Evolutionary conservation across 73 alveolate species (phyloP).

Genomic region (Uronychia setigera): DNA sequence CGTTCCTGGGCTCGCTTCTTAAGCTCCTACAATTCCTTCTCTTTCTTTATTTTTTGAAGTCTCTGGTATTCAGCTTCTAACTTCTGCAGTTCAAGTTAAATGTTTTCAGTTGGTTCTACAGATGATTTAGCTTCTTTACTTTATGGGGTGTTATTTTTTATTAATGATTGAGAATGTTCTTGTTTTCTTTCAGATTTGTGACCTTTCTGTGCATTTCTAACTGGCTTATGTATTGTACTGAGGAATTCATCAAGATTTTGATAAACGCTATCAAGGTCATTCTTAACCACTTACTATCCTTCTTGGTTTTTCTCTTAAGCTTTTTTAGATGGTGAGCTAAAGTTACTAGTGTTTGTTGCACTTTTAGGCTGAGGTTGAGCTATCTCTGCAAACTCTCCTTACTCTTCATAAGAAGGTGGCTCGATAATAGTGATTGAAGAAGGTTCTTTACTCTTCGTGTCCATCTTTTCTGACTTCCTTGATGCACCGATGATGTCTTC

Average conservation of each 20-base stretch:
- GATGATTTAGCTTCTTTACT: not conserved
- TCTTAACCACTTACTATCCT: not conserved
- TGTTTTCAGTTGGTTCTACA: not conserved
- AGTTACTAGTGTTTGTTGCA: not conserved
- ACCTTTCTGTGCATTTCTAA: not conserved
- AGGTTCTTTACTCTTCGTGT: too few species aligned
- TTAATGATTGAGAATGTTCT: not conserved
- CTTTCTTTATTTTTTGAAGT: not conserved
- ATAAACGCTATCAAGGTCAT: not conserved
- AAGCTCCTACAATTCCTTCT: not conserved
- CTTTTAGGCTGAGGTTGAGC: not conserved
- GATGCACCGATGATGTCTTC: not conserved
- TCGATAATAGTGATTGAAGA: too few species aligned
- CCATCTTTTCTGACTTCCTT: not conserved
- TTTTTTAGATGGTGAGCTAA: not conserved
- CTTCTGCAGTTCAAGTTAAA: conserved; percentile 2
- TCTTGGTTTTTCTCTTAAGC: not conserved
- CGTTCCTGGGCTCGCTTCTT: not conserved
- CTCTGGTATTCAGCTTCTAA: conserved; percentile 1
- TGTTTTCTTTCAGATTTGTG: not conserved
- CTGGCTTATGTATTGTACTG: not conserved
- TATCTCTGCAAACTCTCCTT: not conserved
- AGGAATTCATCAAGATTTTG: not conserved
- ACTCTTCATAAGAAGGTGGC: not conserved
- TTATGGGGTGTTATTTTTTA: not conserved